phyloP scores from a whole-genome alignment of 345 rosid genomes.

The Populus deltoides region DNA sequence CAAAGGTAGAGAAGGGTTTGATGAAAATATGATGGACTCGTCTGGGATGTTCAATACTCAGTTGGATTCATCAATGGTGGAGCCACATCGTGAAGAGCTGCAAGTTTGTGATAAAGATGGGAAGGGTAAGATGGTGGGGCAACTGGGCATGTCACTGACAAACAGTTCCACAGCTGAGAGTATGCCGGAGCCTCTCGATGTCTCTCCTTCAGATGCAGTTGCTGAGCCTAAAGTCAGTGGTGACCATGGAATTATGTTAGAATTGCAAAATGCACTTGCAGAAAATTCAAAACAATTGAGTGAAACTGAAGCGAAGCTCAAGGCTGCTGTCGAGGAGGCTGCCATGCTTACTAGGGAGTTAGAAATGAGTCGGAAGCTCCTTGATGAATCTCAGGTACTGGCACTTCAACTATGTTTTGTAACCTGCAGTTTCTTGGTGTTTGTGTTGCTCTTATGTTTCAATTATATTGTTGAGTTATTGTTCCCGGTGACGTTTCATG shows the following conservation, averaged over 20 bases:
- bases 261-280: slow-evolving; percentile 52
- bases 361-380: slow-evolving; percentile 73
- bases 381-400: slow-evolving; percentile 94
- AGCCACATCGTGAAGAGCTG: slow-evolving; percentile 62
- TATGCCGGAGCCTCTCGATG: slow-evolving; percentile 48
- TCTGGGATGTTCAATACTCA: slow-evolving; percentile 62
- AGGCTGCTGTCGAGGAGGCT: slow-evolving; percentile 70
- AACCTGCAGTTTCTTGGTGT: not conserved
- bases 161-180: slow-evolving; percentile 92
- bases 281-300: slow-evolving; percentile 57
- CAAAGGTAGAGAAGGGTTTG: slow-evolving; percentile 83
- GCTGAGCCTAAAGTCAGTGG: slow-evolving; percentile 38
- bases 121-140: slow-evolving; percentile 58
- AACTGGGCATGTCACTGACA: slow-evolving; percentile 62
- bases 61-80: slow-evolving; percentile 83
- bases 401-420: not conserved
- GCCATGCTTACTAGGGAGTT: slow-evolving; percentile 61
- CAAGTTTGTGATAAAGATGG: slow-evolving; percentile 49
- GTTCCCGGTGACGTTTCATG: not conserved
- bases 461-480: not conserved
- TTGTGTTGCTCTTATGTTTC: not conserved
- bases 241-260: slow-evolving; percentile 38
- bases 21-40: slow-evolving; percentile 95
- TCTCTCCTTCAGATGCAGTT: slow-evolving; percentile 38
- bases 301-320: slow-evolving; percentile 66